Base-by-base conservation (phyloP, 225 moss, liverwort and hornwort species). In the Anthoceros angustus region DNA sequence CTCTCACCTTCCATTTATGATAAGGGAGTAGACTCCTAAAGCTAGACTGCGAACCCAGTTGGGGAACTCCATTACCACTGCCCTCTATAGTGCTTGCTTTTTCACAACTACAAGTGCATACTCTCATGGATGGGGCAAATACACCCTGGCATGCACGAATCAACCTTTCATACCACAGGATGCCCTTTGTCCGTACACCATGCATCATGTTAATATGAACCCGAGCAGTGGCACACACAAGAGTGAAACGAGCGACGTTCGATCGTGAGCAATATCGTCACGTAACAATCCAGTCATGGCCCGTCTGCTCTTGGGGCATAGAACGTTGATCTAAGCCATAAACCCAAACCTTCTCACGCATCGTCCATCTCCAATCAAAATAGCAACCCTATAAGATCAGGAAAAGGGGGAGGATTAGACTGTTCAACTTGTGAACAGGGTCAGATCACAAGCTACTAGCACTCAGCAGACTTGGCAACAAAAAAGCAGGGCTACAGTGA, bases 71-170 rank as follows among this genome's bases (percentile, higher is more conserved):
- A 55, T 55, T 15, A 18, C 32, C 32, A 32, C 32, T 32, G 32
- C 32, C 32, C 32, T 32, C 32, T 32, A 32, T 55, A 20, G 14
- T 55, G 55, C 55, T 55, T 55, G 18, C 55, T 55, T 55, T 55
- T 55, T 23, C 55, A 8, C 0, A 55, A 20, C 23, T n/a, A 55
- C 6, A 55, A 18, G 55, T 55, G 18, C n/a, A 23, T 7, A 55
- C 12, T 7, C 55, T 55, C 55, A 55, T 55, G 55, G n/a, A 15
- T 23, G 32, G 32, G 32, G 32, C 32, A 4, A 32, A 32, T 32
- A 32, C 32, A 32, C 55, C 55, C 55, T 55, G 55, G 14, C 55
- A 55, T 55, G 55, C 55, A 55, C 55, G 55, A 55, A 23, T 55
- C n/a, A 55, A 55, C 55, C 55, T 55, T 55, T 55, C 55, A 55